A percentile compares a stretch with the other conserved stretches of the same genome.
These are phyloP conservation scores for Arabis hirsuta DNA, from an alignment of 345 rosid species.

Conservation along the genomic window DNA sequence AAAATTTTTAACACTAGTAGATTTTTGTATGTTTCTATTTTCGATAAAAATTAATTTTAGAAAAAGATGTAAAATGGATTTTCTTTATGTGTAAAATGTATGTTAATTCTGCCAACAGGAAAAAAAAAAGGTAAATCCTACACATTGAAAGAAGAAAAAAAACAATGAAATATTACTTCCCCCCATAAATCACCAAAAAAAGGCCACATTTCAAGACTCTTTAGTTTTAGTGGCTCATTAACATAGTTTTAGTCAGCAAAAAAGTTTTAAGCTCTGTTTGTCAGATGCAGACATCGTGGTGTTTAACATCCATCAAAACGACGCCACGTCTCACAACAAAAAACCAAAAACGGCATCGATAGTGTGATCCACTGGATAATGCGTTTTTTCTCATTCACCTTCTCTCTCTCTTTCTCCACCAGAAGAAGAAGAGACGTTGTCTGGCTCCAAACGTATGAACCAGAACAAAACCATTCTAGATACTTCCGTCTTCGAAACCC, in stretches of 20 bases:
- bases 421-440: conserved; percentile 34
- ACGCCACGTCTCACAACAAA: neutral
- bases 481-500: conserved; percentile 33
- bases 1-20: neutral
- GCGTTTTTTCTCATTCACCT: neutral
- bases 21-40: neutral
- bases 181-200: too few relatives aligned
- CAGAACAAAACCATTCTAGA: conserved; percentile 29
- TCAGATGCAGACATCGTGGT: conserved; percentile 24
- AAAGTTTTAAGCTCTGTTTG: too few relatives aligned
- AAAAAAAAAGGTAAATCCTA: too few relatives aligned
- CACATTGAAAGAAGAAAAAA: too few relatives aligned
- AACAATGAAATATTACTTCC: too few relatives aligned
- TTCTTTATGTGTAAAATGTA: too few relatives aligned
- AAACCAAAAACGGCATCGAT: neutral
- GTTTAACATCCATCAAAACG: neutral
- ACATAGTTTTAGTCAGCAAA: too few relatives aligned
- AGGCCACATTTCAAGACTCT: too few relatives aligned
- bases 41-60: neutral
- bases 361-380: conserved; percentile 12
- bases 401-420: conserved; percentile 2
- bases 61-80: neutral
- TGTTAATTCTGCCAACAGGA: too few relatives aligned
- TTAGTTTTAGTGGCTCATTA: neutral
- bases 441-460: conserved; percentile 43